Base-by-base conservation (phyloP, 768 basidiomycete species). In the Rhodotorula paludigena region DNA sequence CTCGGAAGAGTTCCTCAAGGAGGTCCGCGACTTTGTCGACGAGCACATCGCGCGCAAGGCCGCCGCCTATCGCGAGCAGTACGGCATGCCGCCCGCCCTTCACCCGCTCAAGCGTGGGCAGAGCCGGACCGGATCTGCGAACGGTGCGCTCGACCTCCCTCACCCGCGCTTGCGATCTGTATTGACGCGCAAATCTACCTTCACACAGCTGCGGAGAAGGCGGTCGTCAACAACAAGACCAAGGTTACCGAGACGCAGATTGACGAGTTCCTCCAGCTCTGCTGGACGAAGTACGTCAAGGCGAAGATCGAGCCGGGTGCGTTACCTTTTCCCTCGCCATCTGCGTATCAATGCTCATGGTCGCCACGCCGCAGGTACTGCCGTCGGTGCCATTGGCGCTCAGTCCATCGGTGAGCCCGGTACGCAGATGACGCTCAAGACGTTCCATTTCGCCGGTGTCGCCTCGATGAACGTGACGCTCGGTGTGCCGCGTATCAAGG, bases 401-500 rank as follows among this genome's bases (percentile, higher is more conserved):
- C 96, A 99, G 77, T 98, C 96, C 2, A 98, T 99, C 71, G 96
- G 96, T 75, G 96, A 99, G 79, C 96, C 96, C 2, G 96, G 94
- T 48, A 99, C 96, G 0, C 96, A 99, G 77, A 99, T 99, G 96
- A 98, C 94, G 3, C 79, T 98, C 72, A 98, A 98, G 80, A 98
- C 96, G 63, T 99, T 99, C 86, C 96, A 99, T 83, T 99, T 98
- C 79, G 96, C 96, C 74, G 96, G 96, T 81, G 94, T 99, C 69
- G 96, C 96, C 14, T 94, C 93, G 44, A 99, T 98, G 96, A 98
- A 97, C 80, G 92, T 99, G 70, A 99, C 96, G 0, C 85, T 98
- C 44, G 96, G 96, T 79, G 96, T 98, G n/a, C 96, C 96, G 5
- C 94, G 96, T 75, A 98, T 99, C 80, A 98, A 98, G 79, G 96